Evolutionary conservation across 2,329 filamentous ascomycete genomes (phyloP).

Genomic region (Stromatinia cepivora): DNA sequence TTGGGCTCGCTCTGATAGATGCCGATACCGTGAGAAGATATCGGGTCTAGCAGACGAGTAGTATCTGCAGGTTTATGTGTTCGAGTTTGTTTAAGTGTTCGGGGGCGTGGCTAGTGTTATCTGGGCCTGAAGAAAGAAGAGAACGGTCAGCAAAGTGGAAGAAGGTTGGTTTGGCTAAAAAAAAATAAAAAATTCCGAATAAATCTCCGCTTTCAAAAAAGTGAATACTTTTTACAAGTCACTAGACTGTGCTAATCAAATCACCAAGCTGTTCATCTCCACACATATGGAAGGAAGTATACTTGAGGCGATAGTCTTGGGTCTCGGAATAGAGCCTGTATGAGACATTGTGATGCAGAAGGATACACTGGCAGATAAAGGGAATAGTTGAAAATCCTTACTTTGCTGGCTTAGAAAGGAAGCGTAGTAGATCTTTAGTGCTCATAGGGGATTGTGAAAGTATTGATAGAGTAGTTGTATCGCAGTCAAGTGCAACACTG

Average conservation of each 20-base stretch:
- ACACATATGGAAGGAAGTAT: neutral
- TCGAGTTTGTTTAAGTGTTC: constrained; percentile 13
- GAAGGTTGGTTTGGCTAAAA: neutral
- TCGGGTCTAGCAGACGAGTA: constrained; percentile 80
- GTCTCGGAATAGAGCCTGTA: neutral
- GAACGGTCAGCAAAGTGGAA: constrained; percentile 22
- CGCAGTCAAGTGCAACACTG: constrained; percentile 12
- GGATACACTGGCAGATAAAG: neutral
- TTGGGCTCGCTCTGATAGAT: constrained; percentile 65
- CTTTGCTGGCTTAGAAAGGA: constrained; percentile 94
- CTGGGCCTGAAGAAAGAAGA: constrained; percentile 49
- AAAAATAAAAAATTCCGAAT: constrained; percentile 19
- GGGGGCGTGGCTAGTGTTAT: constrained; percentile 57
- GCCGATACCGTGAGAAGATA: constrained; percentile 83
- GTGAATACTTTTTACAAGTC: constrained; percentile 5
- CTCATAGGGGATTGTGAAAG: constrained; percentile 69
- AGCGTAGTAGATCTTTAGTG: constrained; percentile 85
- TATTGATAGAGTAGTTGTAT: constrained; percentile 5
- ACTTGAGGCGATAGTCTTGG: neutral
- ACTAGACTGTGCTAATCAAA: neutral
- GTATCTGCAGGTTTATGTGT: constrained; percentile 51
- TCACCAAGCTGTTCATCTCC: neutral
- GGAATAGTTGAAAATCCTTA: constrained; percentile 49
- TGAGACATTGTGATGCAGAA: neutral
- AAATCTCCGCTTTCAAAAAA: neutral